These are phyloP conservation scores for Albifimbria verrucaria DNA, from an alignment of 2,329 filamentous ascomycete genomes.

Conservation along the genomic window DNA sequence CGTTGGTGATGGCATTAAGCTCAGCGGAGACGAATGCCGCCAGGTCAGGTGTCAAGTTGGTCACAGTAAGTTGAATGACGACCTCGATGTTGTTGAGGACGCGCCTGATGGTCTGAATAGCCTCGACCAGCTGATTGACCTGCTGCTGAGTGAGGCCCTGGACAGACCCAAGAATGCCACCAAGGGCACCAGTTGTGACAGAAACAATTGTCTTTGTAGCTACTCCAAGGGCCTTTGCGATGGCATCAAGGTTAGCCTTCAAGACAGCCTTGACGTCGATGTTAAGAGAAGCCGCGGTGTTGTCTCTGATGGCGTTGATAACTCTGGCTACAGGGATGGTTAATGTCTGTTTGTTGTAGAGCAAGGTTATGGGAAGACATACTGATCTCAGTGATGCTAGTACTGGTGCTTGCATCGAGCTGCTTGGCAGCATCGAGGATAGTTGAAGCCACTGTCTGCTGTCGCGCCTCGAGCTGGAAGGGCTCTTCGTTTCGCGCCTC, in stretches of 20 bases:
- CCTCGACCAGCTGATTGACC: conserved; percentile 3
- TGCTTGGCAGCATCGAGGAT: conserved; percentile 2
- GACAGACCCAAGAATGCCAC: not conserved
- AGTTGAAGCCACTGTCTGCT: conserved; percentile 2
- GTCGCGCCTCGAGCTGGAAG: conserved; percentile 1
- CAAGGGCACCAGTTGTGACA: conserved; percentile 2
- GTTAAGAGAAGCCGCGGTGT: not conserved
- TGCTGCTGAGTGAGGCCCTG: conserved; percentile 3
- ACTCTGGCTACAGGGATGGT: not conserved
- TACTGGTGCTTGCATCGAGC: not conserved
- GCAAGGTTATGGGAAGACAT: not conserved
- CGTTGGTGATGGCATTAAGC: conserved; percentile 1
- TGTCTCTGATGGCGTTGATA: not conserved
- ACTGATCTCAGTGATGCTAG: conserved; percentile 6
- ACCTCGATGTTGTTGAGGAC: not conserved
- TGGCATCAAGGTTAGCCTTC: conserved; percentile 4
- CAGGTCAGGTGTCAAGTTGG: not conserved
- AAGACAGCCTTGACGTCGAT: not conserved
- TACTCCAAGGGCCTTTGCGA: not conserved
- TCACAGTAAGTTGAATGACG: not conserved
- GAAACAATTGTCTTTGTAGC: conserved; percentile 3
- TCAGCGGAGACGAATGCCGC: not conserved
- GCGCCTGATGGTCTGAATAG: not conserved
- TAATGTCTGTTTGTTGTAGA: not conserved
- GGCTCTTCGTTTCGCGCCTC: not conserved